Evolutionary conservation across 2,329 filamentous ascomycete species (phyloP), one percentile per base, ranked within the genome.

Genomic region (Fusarium praegraminearum): DNA sequence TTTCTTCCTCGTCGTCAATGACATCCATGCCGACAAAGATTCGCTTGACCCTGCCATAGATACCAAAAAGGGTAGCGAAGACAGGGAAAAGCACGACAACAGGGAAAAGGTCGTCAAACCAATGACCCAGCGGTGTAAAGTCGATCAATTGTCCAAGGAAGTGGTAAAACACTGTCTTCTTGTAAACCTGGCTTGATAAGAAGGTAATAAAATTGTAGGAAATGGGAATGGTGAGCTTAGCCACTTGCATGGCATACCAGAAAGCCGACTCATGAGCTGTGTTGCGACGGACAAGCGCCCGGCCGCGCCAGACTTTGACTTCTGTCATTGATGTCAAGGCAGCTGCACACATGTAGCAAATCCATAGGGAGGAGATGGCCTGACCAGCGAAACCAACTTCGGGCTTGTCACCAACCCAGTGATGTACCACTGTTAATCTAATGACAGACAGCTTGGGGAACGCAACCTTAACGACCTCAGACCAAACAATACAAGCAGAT

Each of bases 121-220:
- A 93, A 45, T 89, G 87, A 6, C 94, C 93, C 2, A 98, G 83
- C 0, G 90, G 88, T 0, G 94, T 98, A 18, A 98, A 84, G 75
- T 95, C 89, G 78, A 99, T 93, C 13, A 93, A 86, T 44, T 88
- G 83, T 9, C 96, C 96, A 1, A 99, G 86, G 75, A 99, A 97
- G 43, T 87, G 80, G 81, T 95, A 97, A 80, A 98, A 99, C 1
- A 90, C 89, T 1, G 94, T 98, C 73, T 90, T 87, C 60, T 85
- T 81, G 76, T 94, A 95, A 43, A 97, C 88, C 15, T 84, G 83
- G 10, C 84, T 85, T 1, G 92, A 91, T 24, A 98, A 81, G 77
- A 98, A 95, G 1, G 95, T 98, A 78, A 97, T 86, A 77, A 98
- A 99, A 81, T 99, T 99, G 87, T 97, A 99, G 6, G 93, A 90